phyloP scores from a whole-genome alignment of 2,329 filamentous ascomycete species.

The Fusarium solani-melongenae region DNA sequence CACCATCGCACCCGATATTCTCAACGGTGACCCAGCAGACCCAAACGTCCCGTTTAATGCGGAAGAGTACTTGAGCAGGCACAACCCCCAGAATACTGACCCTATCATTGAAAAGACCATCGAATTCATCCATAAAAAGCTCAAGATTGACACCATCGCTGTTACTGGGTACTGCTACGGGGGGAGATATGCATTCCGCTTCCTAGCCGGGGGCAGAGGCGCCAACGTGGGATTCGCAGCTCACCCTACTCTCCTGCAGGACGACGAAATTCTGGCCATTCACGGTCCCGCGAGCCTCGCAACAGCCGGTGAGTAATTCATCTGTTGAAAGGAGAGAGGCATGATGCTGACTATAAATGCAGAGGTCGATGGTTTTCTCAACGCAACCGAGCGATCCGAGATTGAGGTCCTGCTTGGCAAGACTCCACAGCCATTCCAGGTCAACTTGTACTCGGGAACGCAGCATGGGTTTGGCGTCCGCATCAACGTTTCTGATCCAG shows the following conservation, averaged over 20 bases:
- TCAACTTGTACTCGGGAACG: conserved; percentile 74
- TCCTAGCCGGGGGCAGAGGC: conserved; percentile 59
- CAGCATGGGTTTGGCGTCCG: conserved; percentile 78
- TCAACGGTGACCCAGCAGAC: conserved; percentile 8
- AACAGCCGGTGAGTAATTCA: conserved; percentile 17
- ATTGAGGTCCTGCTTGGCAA: conserved; percentile 13
- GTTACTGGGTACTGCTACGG: conserved; percentile 72
- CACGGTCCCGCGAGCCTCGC: conserved; percentile 22
- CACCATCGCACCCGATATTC: conserved; percentile 15
- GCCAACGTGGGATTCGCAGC: conserved; percentile 69
- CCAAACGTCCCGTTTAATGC: conserved; percentile 6
- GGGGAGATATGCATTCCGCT: conserved; percentile 65
- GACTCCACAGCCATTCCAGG: conserved; percentile 64
- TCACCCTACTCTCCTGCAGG: conserved; percentile 68
- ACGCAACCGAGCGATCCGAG: conserved; percentile 17
- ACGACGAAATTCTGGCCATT: conserved; percentile 60
- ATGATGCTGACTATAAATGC: background rate
- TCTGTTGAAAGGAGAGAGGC: background rate
- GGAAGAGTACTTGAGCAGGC: conserved; percentile 15
- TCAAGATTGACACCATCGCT: conserved; percentile 60
- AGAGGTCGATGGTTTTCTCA: conserved; percentile 22
- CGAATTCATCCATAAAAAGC: conserved; percentile 33
- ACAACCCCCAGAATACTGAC: conserved; percentile 16
- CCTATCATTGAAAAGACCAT: conserved; percentile 26
- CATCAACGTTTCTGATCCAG: conserved; percentile 62